Evolutionary conservation across 192 early-diverging fungal genomes (phyloP).

Genomic region (Cetraspora pellucida): DNA sequence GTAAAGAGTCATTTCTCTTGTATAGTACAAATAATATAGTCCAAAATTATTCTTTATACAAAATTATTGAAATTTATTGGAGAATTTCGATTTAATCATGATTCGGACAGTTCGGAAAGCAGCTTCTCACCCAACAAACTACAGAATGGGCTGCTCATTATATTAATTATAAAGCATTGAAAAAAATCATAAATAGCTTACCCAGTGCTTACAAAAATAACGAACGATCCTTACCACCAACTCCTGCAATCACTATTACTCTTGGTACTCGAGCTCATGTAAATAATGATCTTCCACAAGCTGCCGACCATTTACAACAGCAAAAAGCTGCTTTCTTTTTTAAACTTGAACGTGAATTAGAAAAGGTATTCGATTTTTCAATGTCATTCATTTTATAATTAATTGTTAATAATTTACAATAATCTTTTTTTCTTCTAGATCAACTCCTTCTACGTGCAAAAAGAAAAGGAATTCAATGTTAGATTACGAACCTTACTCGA

Average conservation of each 20-base stretch:
- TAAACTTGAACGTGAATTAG: slow-evolving; percentile 95
- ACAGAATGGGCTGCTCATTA: slow-evolving; percentile 94
- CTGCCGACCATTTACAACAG: slow-evolving; percentile 68
- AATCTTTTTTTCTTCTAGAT: slow-evolving; percentile 55
- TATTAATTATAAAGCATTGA: slow-evolving; percentile 97
- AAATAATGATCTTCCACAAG: slow-evolving; percentile 40
- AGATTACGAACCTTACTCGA: slow-evolving; percentile 82
- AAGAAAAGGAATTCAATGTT: slow-evolving; percentile 91
- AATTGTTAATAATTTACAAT: neutral
- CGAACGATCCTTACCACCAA: slow-evolving; percentile 24
- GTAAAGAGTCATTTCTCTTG: too few relatives aligned
- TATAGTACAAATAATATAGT: too few relatives aligned
- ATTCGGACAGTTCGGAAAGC: slow-evolving; percentile 89
- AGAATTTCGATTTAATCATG: too few relatives aligned
- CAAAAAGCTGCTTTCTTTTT: slow-evolving; percentile 97
- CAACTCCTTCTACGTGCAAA: slow-evolving; percentile 95
- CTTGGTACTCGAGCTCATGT: slow-evolving; percentile 42
- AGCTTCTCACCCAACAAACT: slow-evolving; percentile 88
- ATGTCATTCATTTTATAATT: neutral
- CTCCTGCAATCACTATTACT: slow-evolving; percentile 46
- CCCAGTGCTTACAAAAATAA: slow-evolving; percentile 31
- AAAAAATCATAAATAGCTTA: slow-evolving; percentile 91
- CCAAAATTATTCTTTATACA: too few relatives aligned
- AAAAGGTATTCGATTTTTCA: slow-evolving; percentile 68
- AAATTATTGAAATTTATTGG: too few relatives aligned